Percentiles rank a stretch among this genome's conserved stretches.
Conservation (phyloP, 306 rosid genomes). For the Hylodesmum podocarpum region DNA sequence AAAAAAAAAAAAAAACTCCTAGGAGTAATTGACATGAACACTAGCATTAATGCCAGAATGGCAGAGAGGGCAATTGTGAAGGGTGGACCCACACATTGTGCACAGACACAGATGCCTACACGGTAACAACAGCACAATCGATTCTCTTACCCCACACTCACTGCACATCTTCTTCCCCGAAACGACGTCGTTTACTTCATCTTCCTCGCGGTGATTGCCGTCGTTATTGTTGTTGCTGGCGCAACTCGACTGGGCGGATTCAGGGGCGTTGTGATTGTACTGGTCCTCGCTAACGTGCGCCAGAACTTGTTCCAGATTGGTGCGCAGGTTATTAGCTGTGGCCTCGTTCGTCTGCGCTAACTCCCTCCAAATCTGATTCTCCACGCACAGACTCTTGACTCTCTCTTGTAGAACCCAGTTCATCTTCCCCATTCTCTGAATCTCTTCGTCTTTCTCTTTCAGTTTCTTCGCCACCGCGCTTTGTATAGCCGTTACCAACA, state of each 20-base stretch:
- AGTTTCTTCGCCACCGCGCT: slow-evolving; percentile 52
- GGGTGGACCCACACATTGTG: slow-evolving; percentile 65
- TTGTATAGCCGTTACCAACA: slow-evolving; percentile 44
- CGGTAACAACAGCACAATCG: slow-evolving; percentile 72
- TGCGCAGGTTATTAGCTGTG: slow-evolving; percentile 54
- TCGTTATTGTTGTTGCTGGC: slow-evolving; percentile 52
- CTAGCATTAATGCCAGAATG: slow-evolving; percentile 54
- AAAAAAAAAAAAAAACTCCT: not conserved
- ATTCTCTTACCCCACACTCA: slow-evolving; percentile 58
- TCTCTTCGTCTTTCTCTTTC: slow-evolving; percentile 72
- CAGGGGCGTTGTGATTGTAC: no score
- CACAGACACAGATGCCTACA: slow-evolving; percentile 90
- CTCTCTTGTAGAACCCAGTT: slow-evolving; percentile 71
- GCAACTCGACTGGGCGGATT: slow-evolving; percentile 56
- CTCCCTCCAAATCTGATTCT: slow-evolving; percentile 75
- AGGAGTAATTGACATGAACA: slow-evolving; percentile 82
- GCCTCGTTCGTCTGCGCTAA: slow-evolving; percentile 76
- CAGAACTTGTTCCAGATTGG: slow-evolving; percentile 54
- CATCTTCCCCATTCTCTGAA: slow-evolving; percentile 54
- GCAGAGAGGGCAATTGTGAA: slow-evolving; percentile 64
- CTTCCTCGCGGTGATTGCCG: not conserved
- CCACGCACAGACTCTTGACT: slow-evolving; percentile 45
- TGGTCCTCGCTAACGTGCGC: slow-evolving; percentile 51
- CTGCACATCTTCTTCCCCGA: slow-evolving; percentile 45
- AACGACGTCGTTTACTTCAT: not conserved